These are phyloP conservation scores for Immersiporthe knoxdaviesiana DNA, from an alignment of 2,329 filamentous ascomycete species.

Conservation along the genomic window DNA sequence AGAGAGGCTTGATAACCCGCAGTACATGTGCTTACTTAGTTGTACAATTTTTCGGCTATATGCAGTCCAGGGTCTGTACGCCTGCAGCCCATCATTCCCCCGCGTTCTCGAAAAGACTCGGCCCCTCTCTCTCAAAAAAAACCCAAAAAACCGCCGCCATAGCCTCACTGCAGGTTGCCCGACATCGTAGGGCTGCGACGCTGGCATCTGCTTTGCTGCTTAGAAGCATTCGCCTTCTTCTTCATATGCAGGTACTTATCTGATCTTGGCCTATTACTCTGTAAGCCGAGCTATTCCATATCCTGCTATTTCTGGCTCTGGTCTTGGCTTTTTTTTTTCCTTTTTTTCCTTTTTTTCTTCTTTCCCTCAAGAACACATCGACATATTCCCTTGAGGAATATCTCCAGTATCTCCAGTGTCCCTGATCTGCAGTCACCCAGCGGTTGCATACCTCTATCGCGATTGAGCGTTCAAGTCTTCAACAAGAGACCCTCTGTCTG, in stretches of 20 bases:
- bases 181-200: background rate
- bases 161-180: background rate
- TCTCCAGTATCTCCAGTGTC: too few species aligned
- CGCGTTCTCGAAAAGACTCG: background rate
- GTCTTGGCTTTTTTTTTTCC: background rate
- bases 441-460: background rate
- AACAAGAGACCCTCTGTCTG: background rate
- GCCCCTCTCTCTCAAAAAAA: slow-evolving; percentile 7
- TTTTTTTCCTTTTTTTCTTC: background rate
- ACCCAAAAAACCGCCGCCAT: background rate
- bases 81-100: background rate
- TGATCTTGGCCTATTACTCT: background rate
- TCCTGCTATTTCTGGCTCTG: slow-evolving; percentile 4
- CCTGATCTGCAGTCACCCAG: background rate
- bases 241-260: background rate
- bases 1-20: background rate
- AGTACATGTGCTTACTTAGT: background rate
- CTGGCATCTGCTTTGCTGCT: background rate
- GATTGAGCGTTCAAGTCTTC: background rate
- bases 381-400: slow-evolving; percentile 6
- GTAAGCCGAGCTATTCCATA: slow-evolving; percentile 18
- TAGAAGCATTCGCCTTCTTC: background rate
- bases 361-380: background rate
- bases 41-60: background rate
- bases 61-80: background rate